phyloP scores from a whole-genome alignment of 2,329 filamentous ascomycete genomes.

The Colletotrichum sp. region DNA sequence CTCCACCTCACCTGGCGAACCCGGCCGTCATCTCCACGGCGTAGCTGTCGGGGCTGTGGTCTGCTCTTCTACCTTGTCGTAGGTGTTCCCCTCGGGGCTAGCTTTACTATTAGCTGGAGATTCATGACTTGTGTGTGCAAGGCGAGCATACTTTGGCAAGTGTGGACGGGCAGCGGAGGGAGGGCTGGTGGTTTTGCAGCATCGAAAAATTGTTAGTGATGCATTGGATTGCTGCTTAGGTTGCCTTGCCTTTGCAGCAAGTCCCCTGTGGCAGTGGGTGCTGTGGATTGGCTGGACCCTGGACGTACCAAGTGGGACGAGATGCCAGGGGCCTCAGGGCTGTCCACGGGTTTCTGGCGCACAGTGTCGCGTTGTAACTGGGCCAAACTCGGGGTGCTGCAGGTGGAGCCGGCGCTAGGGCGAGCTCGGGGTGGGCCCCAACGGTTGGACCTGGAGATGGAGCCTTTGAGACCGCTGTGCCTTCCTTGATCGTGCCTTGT shows the following conservation, averaged over 20 bases:
- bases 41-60: neutral
- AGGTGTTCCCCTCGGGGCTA: neutral
- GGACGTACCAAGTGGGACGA: neutral
- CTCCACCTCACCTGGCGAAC: neutral
- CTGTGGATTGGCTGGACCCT: slow-evolving; percentile 13
- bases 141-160: neutral
- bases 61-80: neutral
- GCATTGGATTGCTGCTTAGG: neutral
- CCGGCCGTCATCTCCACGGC: neutral
- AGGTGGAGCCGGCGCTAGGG: neutral
- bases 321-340: neutral
- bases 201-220: neutral
- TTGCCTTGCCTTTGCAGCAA: neutral
- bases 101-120: neutral
- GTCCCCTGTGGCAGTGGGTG: neutral
- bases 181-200: neutral
- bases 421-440: slow-evolving; percentile 4
- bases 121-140: neutral
- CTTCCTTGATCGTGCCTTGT: neutral
- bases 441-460: neutral
- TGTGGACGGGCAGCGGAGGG: neutral
- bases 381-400: slow-evolving; percentile 1
- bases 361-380: neutral
- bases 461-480: neutral
- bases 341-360: neutral